These are phyloP conservation scores for Tolypocladium pustulatum DNA, from an alignment of 2,329 filamentous ascomycete species.

Conservation along the genomic window DNA sequence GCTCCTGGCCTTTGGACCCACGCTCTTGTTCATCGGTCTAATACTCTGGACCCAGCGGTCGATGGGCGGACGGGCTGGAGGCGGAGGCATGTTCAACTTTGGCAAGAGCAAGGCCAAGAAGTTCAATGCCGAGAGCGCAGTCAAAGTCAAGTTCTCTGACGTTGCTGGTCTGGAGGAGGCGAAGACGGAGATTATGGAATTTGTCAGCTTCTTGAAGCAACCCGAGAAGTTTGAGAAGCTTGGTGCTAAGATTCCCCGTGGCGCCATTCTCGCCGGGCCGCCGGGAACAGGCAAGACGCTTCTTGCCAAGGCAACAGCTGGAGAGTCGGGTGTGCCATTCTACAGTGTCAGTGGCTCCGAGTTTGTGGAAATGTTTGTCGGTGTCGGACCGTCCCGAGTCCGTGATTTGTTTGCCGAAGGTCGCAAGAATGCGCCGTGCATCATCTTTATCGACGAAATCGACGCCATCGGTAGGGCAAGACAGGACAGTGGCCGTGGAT, in stretches of 20 bases:
- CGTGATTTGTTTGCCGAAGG: slow-evolving; percentile 91
- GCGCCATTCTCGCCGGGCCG: slow-evolving; percentile 92
- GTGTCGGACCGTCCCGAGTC: slow-evolving; percentile 91
- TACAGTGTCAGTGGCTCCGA: slow-evolving; percentile 98
- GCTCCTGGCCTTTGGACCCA: slow-evolving; percentile 72
- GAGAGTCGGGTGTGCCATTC: slow-evolving; percentile 94
- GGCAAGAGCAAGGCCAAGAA: slow-evolving; percentile 91
- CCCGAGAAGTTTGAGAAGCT: slow-evolving; percentile 87
- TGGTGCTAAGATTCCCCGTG: slow-evolving; percentile 94
- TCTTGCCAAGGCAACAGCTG: slow-evolving; percentile 92
- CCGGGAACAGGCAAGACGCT: slow-evolving; percentile 98
- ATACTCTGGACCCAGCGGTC: slow-evolving; percentile 71
- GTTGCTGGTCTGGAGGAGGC: slow-evolving; percentile 98
- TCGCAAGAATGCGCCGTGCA: slow-evolving; percentile 92
- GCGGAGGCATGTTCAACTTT: slow-evolving; percentile 85
- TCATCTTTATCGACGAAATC: slow-evolving; percentile 99
- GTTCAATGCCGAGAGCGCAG: slow-evolving; percentile 92
- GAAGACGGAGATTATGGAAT: slow-evolving; percentile 98
- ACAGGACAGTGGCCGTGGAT: slow-evolving; percentile 58
- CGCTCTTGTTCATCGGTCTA: slow-evolving; percentile 72
- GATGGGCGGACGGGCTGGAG: slow-evolving; percentile 54
- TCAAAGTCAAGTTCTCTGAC: slow-evolving; percentile 95
- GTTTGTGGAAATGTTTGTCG: slow-evolving; percentile 99
- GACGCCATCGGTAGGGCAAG: slow-evolving; percentile 92
- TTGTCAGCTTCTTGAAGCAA: slow-evolving; percentile 92